Base-by-base conservation (phyloP, 371 early-diverging fungal species). In the Mucor mucedo region DNA sequence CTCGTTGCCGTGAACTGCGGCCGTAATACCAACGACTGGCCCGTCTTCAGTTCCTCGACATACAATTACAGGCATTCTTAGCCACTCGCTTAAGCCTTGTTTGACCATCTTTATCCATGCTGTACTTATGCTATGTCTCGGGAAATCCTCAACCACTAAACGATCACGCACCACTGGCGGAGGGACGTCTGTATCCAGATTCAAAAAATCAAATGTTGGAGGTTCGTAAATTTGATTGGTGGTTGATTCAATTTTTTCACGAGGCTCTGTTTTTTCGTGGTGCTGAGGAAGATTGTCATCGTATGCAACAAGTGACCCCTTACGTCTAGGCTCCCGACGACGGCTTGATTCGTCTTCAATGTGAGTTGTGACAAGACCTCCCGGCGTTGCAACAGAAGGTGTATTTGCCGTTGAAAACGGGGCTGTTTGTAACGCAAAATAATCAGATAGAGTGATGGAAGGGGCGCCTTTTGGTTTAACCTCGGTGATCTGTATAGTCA, bases 1-100 rank as follows among this genome's bases (percentile, higher is more conserved):
- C 66, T 95, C 96, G 70, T 95, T 94, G 57, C 96, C 95, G 65
- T 95, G 96, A 5, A 95, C 84, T 3, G 92, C 96, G 63, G 87
- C 89, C 3, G 91, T 90, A n/a, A 75, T 62, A 21, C 76, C 76
- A 5, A 75, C 69, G 3, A 71, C 68, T 1, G 50, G 50, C 44
- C 72, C 66, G 52, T 83, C 78, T 63, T 86, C 86, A 9, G 74
- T 70, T 21, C 89, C 91, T 33, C 89, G 65, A 41, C 89, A 89
- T 21, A 90, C 75, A 69, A 89, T 90, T 7, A 87, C 85, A 28
- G 90, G 91, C 5, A 89, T 62, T 38, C 87, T 60, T 2, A 89
- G 44, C 91, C 91, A 89, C 65, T 90, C 90, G 41, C 80, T 78
- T 38, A 89, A 55, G 3, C 80, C 91, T 65, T 89, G 88, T 55